phyloP scores from a whole-genome alignment of 2,329 filamentous ascomycete genomes.

The Thelonectria olida region DNA sequence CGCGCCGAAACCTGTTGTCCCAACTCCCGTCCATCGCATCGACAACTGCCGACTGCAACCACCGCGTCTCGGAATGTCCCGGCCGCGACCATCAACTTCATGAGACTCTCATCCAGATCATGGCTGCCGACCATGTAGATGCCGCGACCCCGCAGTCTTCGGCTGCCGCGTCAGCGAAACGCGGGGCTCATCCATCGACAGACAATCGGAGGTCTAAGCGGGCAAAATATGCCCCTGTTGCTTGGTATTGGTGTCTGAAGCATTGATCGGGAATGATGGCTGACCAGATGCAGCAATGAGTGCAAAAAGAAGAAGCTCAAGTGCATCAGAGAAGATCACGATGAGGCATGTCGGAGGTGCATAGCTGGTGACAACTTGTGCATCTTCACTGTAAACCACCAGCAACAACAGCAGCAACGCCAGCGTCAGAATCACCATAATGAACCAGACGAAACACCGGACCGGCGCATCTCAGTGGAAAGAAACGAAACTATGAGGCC shows the following conservation, averaged over 20 bases:
- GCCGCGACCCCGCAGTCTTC: conserved; percentile 15
- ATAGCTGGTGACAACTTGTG: conserved; percentile 38
- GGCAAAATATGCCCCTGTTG: conserved; percentile 49
- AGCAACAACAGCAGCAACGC: no score
- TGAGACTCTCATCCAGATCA: neutral
- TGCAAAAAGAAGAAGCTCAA: conserved; percentile 54
- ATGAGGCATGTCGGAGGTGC: conserved; percentile 44
- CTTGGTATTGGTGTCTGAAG: conserved; percentile 41
- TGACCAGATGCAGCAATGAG: conserved; percentile 43
- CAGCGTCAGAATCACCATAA: neutral
- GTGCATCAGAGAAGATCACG: conserved; percentile 41
- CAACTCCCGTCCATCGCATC: no score
- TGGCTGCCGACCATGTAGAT: conserved; percentile 14
- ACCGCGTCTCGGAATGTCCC: conserved; percentile 3
- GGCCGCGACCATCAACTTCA: neutral
- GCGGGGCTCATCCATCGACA: neutral
- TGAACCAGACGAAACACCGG: conserved; percentile 24
- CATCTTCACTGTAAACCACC: conserved; percentile 28
- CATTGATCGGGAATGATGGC: neutral
- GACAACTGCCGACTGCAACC: neutral
- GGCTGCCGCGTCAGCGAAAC: conserved; percentile 10
- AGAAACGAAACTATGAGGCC: neutral
- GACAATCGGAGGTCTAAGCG: conserved; percentile 38
- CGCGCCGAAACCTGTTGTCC: no score
- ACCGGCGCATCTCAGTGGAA: conserved; percentile 24